Base-by-base conservation (phyloP, 1,284 basidiomycete species). In the Ganoderma meredithae region DNA sequence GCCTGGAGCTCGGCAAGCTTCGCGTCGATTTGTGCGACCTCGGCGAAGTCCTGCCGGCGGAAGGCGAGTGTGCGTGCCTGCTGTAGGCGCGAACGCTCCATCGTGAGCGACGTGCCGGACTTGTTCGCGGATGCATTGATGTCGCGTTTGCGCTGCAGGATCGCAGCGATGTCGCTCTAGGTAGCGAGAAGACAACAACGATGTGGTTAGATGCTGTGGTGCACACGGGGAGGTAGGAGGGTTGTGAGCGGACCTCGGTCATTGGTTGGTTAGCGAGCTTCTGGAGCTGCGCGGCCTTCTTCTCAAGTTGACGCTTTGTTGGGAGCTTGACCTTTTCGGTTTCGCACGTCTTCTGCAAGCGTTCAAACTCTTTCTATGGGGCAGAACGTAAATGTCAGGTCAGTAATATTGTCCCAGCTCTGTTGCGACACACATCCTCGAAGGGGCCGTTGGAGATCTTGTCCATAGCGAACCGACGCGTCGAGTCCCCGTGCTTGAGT, bases 391-490 rank as follows among this genome's bases (percentile, higher is more conserved):
- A 62, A 39, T 41, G 49, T 44, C 53, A 69, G 43, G 52, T 36
- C 59, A 10, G 58, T 25, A 13, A 36, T 43, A 60, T 36, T 31
- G 63, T 40, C 61, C 15, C 13, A 10, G 7, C 36, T 15, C 13
- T 13, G 1, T 33, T 22, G n/a, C 36, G 9, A 81, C 88, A 68
- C 71, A 94, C 94, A 72, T 82, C 80, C 27, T 81, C 81, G 69
- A 93, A 89, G 3, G 80, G 72, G 1, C 86, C 80, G 76, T 97
- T 96, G 3, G 95, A 96, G 2, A 96, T 88, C 72, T 90, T 92
- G 75, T 95, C 93, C 87, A 97, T 94, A 2, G 81, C 77, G 74
- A 91, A 95, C 0, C 80, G 68, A 65, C 83, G 85, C 4, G 83
- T 76, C 0, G 88, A 85, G 60, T 85, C 86, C 12, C 94, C 95